Percentiles rank a stretch among this genome's conserved stretches.
phyloP scores from a whole-genome alignment of 2,329 filamentous ascomycete species.

The Fusarium anguioides region DNA sequence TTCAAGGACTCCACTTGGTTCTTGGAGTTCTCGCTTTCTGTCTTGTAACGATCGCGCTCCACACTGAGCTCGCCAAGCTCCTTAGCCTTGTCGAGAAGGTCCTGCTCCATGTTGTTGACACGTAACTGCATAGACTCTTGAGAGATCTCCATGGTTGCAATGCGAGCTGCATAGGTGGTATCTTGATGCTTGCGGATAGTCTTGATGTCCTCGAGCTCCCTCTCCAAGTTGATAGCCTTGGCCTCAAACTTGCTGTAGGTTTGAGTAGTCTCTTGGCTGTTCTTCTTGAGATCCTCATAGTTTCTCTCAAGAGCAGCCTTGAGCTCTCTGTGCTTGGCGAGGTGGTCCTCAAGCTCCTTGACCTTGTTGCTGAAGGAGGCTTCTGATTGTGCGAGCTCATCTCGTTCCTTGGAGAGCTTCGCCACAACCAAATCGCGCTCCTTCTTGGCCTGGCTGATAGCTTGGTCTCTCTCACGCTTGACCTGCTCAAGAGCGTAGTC shows the following conservation, averaged over 20 bases:
- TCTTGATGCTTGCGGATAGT: constrained; percentile 43
- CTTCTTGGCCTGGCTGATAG: constrained; percentile 33
- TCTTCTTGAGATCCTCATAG: constrained; percentile 45
- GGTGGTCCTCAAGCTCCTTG: constrained; percentile 44
- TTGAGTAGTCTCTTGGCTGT: constrained; percentile 23
- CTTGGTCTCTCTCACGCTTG: constrained; percentile 38
- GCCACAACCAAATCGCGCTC: constrained; percentile 37
- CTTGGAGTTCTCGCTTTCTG: constrained; percentile 33
- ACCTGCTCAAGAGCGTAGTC: constrained; percentile 35
- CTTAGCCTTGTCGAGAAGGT: constrained; percentile 40
- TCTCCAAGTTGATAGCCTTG: constrained; percentile 43
- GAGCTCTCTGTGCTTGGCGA: constrained; percentile 41
- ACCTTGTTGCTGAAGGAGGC: constrained; percentile 37
- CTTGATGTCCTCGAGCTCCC: constrained; percentile 42
- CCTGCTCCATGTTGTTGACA: constrained; percentile 38
- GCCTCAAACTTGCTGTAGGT: constrained; percentile 37
- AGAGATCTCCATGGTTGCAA: constrained; percentile 44
- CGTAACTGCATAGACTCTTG: constrained; percentile 45
- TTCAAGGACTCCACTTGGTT: constrained; percentile 34
- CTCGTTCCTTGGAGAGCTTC: constrained; percentile 41
- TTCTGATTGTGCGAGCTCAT: constrained; percentile 40
- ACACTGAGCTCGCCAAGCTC: constrained; percentile 42
- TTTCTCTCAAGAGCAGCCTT: constrained; percentile 43
- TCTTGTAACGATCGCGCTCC: constrained; percentile 39
- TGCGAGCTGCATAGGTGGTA: constrained; percentile 42